A percentile compares a stretch with the other conserved stretches of the same genome.
Conservation (phyloP, 768 basidiomycete genomes). For the Phanerodontia chrysosporium region DNA sequence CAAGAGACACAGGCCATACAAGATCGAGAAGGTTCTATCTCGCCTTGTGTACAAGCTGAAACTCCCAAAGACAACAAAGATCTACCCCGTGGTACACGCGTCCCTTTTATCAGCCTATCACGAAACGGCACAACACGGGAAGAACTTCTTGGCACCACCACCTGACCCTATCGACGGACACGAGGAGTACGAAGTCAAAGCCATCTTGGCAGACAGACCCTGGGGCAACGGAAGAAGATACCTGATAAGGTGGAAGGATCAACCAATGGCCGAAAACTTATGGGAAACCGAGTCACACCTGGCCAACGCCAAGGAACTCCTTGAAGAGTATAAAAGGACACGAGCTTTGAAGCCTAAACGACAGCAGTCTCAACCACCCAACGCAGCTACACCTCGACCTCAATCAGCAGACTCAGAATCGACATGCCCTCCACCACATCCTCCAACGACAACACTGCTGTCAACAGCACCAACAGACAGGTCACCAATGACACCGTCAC, state of each 20-base stretch:
- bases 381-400: too few relatives aligned
- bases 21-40: neutral
- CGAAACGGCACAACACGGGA: slow-evolving; percentile 5
- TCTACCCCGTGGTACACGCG: slow-evolving; percentile 14
- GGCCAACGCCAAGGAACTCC: neutral
- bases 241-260: neutral
- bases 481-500: too few relatives aligned
- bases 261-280: neutral
- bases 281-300: slow-evolving; percentile 2
- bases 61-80: slow-evolving; percentile 8
- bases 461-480: too few relatives aligned
- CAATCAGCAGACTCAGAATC: too few relatives aligned
- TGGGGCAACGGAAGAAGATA: neutral
- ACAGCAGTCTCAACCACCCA: too few relatives aligned
- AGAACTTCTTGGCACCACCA: slow-evolving; percentile 1
- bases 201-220: neutral
- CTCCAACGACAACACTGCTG: too few relatives aligned
- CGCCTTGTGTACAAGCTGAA: slow-evolving; percentile 4
- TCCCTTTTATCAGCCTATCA: slow-evolving; percentile 7
- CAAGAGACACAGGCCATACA: neutral
- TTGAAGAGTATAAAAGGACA: neutral
- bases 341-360: too few relatives aligned
- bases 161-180: slow-evolving; percentile 9
- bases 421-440: too few relatives aligned
- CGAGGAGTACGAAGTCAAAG: slow-evolving; percentile 11